Evolutionary conservation across 164 flowering plant species (phyloP).

Genomic region (Euptelea pleiosperma): DNA sequence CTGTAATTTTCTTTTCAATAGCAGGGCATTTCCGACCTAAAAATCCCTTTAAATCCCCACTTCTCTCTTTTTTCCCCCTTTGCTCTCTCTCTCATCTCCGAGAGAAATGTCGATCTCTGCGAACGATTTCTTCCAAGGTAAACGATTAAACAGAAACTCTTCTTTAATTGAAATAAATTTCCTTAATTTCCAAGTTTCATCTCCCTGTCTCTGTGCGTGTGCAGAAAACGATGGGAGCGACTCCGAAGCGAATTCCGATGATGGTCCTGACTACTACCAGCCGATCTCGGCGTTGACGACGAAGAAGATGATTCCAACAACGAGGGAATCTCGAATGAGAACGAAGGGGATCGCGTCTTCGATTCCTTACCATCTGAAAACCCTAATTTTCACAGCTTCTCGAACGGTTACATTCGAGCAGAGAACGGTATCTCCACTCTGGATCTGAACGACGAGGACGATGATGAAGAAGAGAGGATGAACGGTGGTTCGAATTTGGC

Average conservation of each 20-base stretch:
- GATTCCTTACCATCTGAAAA: conserved; percentile 2
- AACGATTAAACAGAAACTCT: background rate
- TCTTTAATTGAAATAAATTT: background rate
- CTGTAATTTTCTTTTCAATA: too few species aligned
- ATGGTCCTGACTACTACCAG: conserved; percentile 48
- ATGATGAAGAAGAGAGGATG: conserved; percentile 39
- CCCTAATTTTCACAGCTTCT: conserved; percentile 16
- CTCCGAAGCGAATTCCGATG: conserved; percentile 49
- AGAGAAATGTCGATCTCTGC: conserved; percentile 27
- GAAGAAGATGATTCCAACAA: conserved; percentile 28
- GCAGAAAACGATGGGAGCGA: conserved; percentile 46
- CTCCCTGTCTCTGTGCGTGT: background rate
- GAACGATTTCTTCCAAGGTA: conserved; percentile 29
- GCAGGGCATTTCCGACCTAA: too few species aligned
- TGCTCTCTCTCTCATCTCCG: background rate
- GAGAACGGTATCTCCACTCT: conserved; percentile 23
- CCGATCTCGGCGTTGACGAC: conserved; percentile 46
- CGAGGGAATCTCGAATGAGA: conserved; percentile 1
- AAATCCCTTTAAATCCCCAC: too few species aligned
- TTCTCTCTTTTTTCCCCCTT: background rate
- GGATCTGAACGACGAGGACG: conserved; percentile 31
- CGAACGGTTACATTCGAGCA: conserved; percentile 16
- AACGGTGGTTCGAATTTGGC: conserved; percentile 38
- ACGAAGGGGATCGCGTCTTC: conserved; percentile 12
- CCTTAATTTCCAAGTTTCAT: background rate